Percentiles rank a stretch among this genome's conserved stretches.
Evolutionary conservation across 257 asterid species (phyloP).

Genomic region (Petunia axillaris): DNA sequence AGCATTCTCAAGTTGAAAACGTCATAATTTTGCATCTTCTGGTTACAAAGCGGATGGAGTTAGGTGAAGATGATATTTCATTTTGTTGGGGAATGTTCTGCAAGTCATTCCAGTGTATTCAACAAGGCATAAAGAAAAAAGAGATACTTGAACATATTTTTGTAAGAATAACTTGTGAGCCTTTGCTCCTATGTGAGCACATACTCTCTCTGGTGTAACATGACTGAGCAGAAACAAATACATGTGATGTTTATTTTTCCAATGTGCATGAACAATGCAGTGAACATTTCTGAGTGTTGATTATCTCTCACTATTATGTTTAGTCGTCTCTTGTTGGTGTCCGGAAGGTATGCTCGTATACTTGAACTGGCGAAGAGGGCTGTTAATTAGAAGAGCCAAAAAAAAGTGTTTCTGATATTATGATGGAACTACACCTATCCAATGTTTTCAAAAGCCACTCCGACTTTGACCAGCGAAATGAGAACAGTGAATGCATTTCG

Average conservation of each 20-base stretch:
- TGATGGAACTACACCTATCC: no score
- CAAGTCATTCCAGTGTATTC: background rate
- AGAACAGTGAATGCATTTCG: no score
- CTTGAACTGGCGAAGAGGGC: background rate
- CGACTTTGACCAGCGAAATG: no score
- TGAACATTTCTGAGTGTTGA: background rate
- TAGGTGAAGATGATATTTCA: background rate
- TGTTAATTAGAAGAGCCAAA: background rate
- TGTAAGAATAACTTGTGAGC: background rate
- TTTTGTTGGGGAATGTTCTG: conserved; percentile 14
- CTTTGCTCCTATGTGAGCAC: no score
- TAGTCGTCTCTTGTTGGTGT: background rate
- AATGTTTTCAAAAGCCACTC: no score
- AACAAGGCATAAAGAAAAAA: background rate
- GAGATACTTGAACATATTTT: conserved; percentile 2
- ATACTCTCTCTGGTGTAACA: background rate
- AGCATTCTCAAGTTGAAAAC: conserved; percentile 1
- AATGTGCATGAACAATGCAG: background rate
- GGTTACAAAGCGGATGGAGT: background rate
- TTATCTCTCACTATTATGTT: background rate
- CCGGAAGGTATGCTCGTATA: background rate
- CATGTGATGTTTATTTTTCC: background rate
- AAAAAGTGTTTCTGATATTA: background rate
- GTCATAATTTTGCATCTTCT: background rate
- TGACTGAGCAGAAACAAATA: background rate